Evolutionary conservation across 202 grass and related monocot genomes (phyloP).

Genomic region (Saccharum hybrid): DNA sequence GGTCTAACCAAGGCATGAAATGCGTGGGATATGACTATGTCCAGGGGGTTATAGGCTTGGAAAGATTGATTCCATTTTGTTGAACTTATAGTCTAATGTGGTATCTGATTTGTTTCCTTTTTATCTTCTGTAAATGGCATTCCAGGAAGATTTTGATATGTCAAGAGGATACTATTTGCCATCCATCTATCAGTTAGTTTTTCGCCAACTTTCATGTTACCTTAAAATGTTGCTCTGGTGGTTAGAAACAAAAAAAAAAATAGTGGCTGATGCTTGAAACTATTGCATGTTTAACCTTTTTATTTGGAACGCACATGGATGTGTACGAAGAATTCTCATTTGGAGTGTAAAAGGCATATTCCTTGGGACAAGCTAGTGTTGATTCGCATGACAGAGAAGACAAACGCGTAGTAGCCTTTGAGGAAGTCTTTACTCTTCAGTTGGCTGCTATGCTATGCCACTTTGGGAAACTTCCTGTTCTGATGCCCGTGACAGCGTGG

Average conservation of each 20-base stretch:
- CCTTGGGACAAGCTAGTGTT: background rate
- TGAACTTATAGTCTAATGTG: background rate
- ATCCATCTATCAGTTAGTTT: background rate
- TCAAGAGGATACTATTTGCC: background rate
- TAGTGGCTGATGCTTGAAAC: background rate
- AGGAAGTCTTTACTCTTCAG: background rate
- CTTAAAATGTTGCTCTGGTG: background rate
- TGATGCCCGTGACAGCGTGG: background rate
- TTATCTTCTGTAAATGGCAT: background rate
- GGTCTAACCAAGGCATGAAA: background rate
- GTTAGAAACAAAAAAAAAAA: background rate
- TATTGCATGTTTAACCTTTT: background rate
- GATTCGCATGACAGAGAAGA: slow-evolving; percentile 17
- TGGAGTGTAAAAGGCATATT: background rate
- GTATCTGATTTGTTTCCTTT: background rate
- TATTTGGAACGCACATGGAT: background rate
- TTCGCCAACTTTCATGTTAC: too few relatives aligned
- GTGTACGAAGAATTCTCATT: background rate
- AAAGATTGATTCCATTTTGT: background rate
- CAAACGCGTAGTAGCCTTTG: background rate
- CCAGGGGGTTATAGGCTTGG: background rate
- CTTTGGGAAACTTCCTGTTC: slow-evolving; percentile 13
- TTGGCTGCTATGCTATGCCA: background rate
- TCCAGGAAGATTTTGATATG: background rate
- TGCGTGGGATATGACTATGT: background rate